phyloP scores from a whole-genome alignment of 1,284 basidiomycete species.

The Exobasidium rhododendri region DNA sequence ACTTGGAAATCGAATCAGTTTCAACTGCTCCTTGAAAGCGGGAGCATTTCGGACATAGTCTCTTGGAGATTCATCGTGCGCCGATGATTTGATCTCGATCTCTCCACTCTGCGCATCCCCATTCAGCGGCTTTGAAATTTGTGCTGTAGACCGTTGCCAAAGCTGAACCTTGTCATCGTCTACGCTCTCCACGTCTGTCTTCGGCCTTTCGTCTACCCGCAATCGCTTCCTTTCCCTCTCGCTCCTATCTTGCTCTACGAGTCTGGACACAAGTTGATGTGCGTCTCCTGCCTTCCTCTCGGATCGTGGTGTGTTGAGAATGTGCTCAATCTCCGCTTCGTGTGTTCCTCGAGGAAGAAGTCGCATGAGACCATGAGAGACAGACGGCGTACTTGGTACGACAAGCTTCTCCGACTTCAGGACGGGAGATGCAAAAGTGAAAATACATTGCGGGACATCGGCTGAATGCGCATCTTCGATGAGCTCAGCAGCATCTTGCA shows the following conservation, averaged over 20 bases:
- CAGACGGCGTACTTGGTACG: background rate
- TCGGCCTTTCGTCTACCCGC: background rate
- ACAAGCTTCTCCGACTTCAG: background rate
- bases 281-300: background rate
- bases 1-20: background rate
- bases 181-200: background rate
- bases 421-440: slow-evolving; percentile 2
- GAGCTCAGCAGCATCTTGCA: background rate
- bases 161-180: background rate
- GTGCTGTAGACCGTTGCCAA: background rate
- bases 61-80: background rate
- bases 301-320: slow-evolving; percentile 8
- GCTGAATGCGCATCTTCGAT: background rate
- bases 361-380: background rate
- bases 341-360: background rate
- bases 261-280: background rate
- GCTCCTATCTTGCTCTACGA: background rate
- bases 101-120: background rate
- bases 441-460: background rate
- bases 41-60: slow-evolving; percentile 17
- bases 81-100: background rate
- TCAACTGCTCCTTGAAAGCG: slow-evolving; percentile 13
- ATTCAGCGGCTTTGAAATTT: background rate
- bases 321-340: background rate
- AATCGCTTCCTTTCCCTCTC: slow-evolving; percentile 2